Evolutionary conservation across 345 rosid genomes (phyloP).

Genomic region (Rhodomyrtus tomentosa): DNA sequence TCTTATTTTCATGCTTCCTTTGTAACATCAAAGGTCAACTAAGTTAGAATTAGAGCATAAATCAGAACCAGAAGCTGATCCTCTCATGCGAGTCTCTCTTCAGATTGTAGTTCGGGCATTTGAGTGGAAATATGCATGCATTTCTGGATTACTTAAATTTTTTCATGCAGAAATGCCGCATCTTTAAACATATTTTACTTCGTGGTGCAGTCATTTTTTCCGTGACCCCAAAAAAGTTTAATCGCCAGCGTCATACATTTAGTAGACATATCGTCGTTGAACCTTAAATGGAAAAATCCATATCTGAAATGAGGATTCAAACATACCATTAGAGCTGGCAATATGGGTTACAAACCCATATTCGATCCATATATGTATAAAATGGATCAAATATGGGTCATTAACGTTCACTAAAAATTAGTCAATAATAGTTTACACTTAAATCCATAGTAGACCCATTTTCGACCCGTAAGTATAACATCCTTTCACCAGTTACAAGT

Average conservation of each 20-base stretch:
- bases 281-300: background rate
- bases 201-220: background rate
- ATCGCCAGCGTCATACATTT: background rate
- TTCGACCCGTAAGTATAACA: no score
- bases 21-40: background rate
- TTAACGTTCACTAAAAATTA: no score
- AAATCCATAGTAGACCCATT: no score
- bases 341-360: no score
- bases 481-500: no score
- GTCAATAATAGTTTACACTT: no score
- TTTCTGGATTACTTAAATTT: background rate
- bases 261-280: background rate
- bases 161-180: background rate
- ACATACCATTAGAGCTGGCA: no score
- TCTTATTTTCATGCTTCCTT: background rate
- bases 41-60: background rate
- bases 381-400: no score
- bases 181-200: background rate
- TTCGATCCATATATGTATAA: no score
- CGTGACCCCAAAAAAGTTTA: background rate
- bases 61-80: background rate
- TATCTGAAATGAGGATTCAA: background rate
- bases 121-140: background rate
- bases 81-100: background rate
- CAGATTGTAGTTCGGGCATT: background rate